These are phyloP conservation scores for Phytophthora podocarpi DNA, from an alignment of 352 stramenopile species.

Conservation along the genomic window DNA sequence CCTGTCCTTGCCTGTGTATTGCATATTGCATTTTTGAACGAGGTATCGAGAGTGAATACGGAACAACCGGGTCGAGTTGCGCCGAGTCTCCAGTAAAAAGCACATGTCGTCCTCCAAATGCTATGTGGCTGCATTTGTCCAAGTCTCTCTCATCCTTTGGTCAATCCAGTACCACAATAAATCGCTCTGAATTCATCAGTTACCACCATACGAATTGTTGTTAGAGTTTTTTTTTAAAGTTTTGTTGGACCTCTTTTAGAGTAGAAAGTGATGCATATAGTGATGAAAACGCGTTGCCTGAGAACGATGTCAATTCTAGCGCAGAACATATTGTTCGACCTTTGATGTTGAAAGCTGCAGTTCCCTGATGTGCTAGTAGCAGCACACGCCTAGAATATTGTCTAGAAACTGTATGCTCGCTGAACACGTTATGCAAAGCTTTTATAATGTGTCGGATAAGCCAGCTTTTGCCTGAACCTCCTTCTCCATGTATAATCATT, in stretches of 20 bases:
- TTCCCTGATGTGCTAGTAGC: background rate
- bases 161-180: background rate
- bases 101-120: background rate
- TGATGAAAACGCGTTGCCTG: background rate
- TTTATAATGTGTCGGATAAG: background rate
- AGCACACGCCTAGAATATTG: background rate
- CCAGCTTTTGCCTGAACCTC: background rate
- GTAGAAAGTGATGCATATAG: background rate
- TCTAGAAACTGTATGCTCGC: background rate
- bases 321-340: background rate
- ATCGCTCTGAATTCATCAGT: background rate
- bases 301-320: background rate
- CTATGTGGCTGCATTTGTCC: background rate
- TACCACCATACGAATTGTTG: background rate
- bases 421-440: background rate
- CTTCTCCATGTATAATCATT: background rate
- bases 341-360: constrained; percentile 4
- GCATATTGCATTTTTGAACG: background rate
- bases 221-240: background rate
- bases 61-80: background rate
- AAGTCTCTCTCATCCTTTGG: background rate
- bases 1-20: background rate
- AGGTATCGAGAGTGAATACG: background rate
- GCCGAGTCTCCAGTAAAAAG: background rate
- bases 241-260: background rate